Conservation (phyloP, 306 rosid genomes). For the Sphenostylis stenocarpa region DNA sequence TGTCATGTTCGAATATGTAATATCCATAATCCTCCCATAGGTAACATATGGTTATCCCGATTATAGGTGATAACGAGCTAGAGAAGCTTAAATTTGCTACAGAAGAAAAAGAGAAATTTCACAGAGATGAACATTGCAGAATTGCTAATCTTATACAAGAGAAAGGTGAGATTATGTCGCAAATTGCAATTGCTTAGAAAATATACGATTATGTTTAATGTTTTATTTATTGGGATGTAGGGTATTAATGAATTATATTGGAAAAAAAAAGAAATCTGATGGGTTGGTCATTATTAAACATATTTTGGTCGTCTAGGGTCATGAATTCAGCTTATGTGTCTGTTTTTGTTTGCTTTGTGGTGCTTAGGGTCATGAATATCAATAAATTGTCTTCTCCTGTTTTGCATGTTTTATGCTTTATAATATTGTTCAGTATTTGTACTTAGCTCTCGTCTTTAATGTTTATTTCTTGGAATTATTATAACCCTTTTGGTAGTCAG, state of each 20-base stretch:
- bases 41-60: slow-evolving; percentile 36
- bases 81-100: slow-evolving; percentile 54
- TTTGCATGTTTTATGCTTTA: slow-evolving; percentile 6
- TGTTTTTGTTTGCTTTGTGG: neutral
- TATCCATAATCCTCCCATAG: slow-evolving; percentile 4
- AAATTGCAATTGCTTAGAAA: slow-evolving; percentile 10
- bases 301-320: neutral
- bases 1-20: slow-evolving; percentile 15
- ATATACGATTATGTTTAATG: slow-evolving; percentile 17
- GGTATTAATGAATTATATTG: neutral
- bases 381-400: neutral
- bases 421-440: neutral
- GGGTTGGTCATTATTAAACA: neutral
- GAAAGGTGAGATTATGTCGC: slow-evolving; percentile 55
- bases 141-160: slow-evolving; percentile 54
- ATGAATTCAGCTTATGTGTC: neutral
- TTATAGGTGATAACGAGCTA: slow-evolving; percentile 66
- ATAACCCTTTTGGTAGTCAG: neutral
- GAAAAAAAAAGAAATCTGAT: slow-evolving; percentile 8
- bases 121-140: slow-evolving; percentile 59
- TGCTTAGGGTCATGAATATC: too few relatives aligned
- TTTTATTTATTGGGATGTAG: slow-evolving; percentile 31
- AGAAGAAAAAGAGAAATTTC: slow-evolving; percentile 56
- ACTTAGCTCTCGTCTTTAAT: neutral
- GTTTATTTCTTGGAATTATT: slow-evolving; percentile 20